Evolutionary conservation across 1,139 yeast genomes (phyloP).

Genomic region (Ogataea hybrid): DNA sequence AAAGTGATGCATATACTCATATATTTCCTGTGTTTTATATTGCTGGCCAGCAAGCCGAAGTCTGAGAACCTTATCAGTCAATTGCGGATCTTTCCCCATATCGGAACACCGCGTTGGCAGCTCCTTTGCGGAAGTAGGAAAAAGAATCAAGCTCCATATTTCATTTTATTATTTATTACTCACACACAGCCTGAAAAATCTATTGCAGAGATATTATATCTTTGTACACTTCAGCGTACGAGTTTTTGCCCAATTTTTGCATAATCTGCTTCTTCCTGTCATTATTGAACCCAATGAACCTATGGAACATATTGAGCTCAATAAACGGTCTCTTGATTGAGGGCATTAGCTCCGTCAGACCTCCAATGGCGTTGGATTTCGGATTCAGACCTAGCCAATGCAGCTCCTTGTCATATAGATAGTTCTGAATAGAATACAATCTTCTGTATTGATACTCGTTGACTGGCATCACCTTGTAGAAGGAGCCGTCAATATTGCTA

Average conservation of each 20-base stretch:
- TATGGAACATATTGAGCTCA: slow-evolving; percentile 55
- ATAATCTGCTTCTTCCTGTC: slow-evolving; percentile 54
- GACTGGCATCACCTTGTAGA: slow-evolving; percentile 73
- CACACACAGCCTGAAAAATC: slow-evolving; percentile 2
- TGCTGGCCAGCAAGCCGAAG: slow-evolving; percentile 19
- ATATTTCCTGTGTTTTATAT: slow-evolving; percentile 21
- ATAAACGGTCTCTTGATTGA: slow-evolving; percentile 38
- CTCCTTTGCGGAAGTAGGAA: slow-evolving; percentile 22
- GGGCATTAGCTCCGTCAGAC: slow-evolving; percentile 34
- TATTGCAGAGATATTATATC: slow-evolving; percentile 47
- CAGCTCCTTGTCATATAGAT: slow-evolving; percentile 69
- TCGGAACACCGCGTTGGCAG: slow-evolving; percentile 29
- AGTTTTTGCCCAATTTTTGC: slow-evolving; percentile 55
- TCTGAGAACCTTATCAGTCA: slow-evolving; percentile 23
- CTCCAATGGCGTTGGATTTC: slow-evolving; percentile 59
- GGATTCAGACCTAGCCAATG: slow-evolving; percentile 85
- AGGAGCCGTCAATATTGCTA: slow-evolving; percentile 74
- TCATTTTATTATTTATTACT: background rate
- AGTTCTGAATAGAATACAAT: slow-evolving; percentile 84
- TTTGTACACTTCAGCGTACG: slow-evolving; percentile 61
- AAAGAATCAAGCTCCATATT: background rate
- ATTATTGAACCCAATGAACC: slow-evolving; percentile 54
- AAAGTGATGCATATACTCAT: slow-evolving; percentile 18
- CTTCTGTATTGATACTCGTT: slow-evolving; percentile 75
- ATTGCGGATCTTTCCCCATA: slow-evolving; percentile 17